Evolutionary conservation across 202 grass and related monocot species (phyloP).

Genomic region (Carex arenaria): DNA sequence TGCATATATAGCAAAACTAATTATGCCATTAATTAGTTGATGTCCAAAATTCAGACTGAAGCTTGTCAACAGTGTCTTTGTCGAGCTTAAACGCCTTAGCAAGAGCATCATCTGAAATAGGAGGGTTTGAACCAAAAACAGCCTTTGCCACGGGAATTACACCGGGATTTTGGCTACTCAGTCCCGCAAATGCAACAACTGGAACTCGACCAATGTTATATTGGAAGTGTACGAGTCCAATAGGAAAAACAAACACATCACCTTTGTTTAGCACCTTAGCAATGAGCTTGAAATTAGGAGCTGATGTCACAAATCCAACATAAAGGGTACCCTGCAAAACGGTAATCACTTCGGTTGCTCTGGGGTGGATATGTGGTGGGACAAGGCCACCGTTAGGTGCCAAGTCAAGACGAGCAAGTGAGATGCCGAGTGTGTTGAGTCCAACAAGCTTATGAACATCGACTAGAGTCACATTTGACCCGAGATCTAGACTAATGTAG

Average conservation of each 20-base stretch:
- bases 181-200: too few species aligned
- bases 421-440: conserved; percentile 34
- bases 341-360: too few species aligned
- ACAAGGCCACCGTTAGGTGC: conserved; percentile 8
- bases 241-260: too few species aligned
- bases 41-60: conserved; percentile 38
- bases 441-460: conserved; percentile 25
- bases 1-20: not conserved
- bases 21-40: not conserved
- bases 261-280: too few species aligned
- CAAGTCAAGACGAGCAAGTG: conserved; percentile 22
- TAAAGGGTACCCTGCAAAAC: too few species aligned
- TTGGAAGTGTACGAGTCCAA: too few species aligned
- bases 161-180: too few species aligned
- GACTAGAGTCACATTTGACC: conserved; percentile 33
- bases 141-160: conserved; percentile 50
- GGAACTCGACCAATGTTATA: too few species aligned
- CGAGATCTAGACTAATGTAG: not conserved
- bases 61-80: conserved; percentile 35
- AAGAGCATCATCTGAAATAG: conserved; percentile 42
- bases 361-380: too few species aligned
- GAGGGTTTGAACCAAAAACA: conserved; percentile 45
- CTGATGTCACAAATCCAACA: too few species aligned
- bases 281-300: too few species aligned
- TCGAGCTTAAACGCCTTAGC: conserved; percentile 51